Evolutionary conservation across 179 eudicot genomes (phyloP).

Genomic region (Spergularia azorica): DNA sequence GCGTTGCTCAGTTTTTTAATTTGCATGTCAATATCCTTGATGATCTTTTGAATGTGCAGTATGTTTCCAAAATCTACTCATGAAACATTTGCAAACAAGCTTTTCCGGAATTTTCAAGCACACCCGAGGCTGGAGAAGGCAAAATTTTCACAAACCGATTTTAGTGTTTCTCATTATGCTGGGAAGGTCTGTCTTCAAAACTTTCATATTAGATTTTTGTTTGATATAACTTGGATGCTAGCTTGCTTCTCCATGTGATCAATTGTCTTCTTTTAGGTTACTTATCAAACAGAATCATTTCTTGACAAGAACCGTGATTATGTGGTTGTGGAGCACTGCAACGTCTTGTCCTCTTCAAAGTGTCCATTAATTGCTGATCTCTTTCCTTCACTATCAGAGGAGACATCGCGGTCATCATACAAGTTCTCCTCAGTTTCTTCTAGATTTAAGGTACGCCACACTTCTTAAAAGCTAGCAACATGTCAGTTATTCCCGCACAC

Average conservation of each 20-base stretch:
- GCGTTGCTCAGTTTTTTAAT: constrained; percentile 10
- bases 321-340: constrained; percentile 92
- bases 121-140: constrained; percentile 91
- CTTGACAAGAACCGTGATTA: constrained; percentile 97
- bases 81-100: constrained; percentile 85
- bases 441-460: constrained; percentile 75
- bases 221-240: neutral
- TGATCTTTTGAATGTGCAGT: constrained; percentile 46
- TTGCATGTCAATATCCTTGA: constrained; percentile 17
- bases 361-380: constrained; percentile 80
- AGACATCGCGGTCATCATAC: constrained; percentile 91
- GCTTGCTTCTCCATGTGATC: neutral
- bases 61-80: constrained; percentile 97
- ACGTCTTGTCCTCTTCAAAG: constrained; percentile 74
- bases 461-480: neutral
- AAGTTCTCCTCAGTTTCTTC: constrained; percentile 94
- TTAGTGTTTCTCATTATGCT: constrained; percentile 91
- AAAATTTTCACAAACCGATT: constrained; percentile 94
- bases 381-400: constrained; percentile 74
- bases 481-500: constrained; percentile 1
- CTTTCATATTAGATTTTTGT: neutral
- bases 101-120: constrained; percentile 71
- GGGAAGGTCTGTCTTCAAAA: constrained; percentile 67
- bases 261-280: constrained; percentile 50
- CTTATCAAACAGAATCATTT: constrained; percentile 79